Evolutionary conservation across 305 asterid genomes (phyloP).

Genomic region (Fraxinus albicans): DNA sequence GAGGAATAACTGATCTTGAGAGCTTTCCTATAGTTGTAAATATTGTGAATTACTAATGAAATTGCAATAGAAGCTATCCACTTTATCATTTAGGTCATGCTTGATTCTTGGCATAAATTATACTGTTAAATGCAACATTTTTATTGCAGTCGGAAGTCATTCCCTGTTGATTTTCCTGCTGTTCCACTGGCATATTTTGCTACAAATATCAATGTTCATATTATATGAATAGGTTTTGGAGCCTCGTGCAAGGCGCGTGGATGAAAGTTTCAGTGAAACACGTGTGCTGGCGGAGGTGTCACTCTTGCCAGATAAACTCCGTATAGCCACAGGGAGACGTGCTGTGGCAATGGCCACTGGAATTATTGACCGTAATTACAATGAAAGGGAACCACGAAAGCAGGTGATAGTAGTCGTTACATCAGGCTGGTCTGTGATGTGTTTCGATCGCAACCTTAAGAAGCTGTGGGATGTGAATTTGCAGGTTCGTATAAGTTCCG

Average conservation of each 20-base stretch:
- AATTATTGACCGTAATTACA: constrained; percentile 64
- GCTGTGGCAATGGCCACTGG: constrained; percentile 98
- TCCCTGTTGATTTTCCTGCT: constrained; percentile 1
- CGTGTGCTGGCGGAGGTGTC: constrained; percentile 75
- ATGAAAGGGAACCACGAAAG: constrained; percentile 63
- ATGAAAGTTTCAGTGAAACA: constrained; percentile 90
- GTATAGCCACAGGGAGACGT: constrained; percentile 86
- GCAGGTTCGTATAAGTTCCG: constrained; percentile 49
- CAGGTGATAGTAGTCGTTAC: constrained; percentile 92
- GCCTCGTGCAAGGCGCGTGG: constrained; percentile 82
- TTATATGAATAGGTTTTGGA: constrained; percentile 63
- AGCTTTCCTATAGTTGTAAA: not conserved
- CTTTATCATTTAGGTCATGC: constrained; percentile 9
- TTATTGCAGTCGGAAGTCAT: not conserved
- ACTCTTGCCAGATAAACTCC: constrained; percentile 85
- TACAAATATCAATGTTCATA: not conserved
- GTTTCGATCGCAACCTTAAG: constrained; percentile 90
- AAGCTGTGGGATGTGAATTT: constrained; percentile 92
- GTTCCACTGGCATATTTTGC: not conserved
- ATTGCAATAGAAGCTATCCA: constrained; percentile 10
- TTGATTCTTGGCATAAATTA: not conserved
- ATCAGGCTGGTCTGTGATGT: constrained; percentile 93
- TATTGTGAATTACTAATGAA: not conserved
- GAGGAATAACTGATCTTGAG: not conserved
- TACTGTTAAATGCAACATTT: not conserved